A percentile compares a stretch with the other conserved stretches of the same genome.
Conservation (phyloP, 1,284 basidiomycete species). For the Tremellales sp. region DNA sequence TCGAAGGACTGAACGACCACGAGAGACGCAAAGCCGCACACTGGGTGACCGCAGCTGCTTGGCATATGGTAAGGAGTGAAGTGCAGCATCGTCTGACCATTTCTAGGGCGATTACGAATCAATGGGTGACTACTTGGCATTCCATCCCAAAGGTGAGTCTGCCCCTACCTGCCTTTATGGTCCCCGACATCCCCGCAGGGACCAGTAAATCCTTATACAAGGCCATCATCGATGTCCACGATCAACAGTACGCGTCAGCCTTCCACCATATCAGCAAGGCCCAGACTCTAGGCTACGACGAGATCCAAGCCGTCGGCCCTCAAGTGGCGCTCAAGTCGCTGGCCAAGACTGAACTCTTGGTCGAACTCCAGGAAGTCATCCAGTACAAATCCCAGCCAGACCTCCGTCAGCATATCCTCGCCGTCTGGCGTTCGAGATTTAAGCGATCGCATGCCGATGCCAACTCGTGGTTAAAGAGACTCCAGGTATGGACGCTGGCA, state of each 20-base stretch:
- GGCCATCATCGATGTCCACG: constrained; percentile 42
- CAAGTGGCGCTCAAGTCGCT: constrained; percentile 35
- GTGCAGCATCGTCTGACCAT: not conserved
- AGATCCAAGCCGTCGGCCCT: constrained; percentile 32
- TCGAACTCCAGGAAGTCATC: constrained; percentile 43
- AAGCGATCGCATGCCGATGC: constrained; percentile 37
- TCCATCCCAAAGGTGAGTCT: constrained; percentile 41
- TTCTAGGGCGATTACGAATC: constrained; percentile 35
- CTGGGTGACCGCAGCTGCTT: constrained; percentile 40
- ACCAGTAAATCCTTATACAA: constrained; percentile 44
- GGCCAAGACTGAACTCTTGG: constrained; percentile 40
- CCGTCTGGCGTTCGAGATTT: constrained; percentile 29
- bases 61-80: constrained; percentile 34
- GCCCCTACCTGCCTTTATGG: no score
- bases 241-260: constrained; percentile 32
- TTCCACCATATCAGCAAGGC: constrained; percentile 41
- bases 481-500: constrained; percentile 40
- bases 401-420: constrained; percentile 21
- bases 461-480: constrained; percentile 37
- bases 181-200: no score
- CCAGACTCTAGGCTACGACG: constrained; percentile 39
- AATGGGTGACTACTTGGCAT: constrained; percentile 41
- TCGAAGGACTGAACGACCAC: constrained; percentile 32
- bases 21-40: constrained; percentile 36
- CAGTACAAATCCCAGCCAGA: constrained; percentile 39